These are phyloP conservation scores for Candida awuae DNA, from an alignment of 805 yeast species.

Conservation along the genomic window DNA sequence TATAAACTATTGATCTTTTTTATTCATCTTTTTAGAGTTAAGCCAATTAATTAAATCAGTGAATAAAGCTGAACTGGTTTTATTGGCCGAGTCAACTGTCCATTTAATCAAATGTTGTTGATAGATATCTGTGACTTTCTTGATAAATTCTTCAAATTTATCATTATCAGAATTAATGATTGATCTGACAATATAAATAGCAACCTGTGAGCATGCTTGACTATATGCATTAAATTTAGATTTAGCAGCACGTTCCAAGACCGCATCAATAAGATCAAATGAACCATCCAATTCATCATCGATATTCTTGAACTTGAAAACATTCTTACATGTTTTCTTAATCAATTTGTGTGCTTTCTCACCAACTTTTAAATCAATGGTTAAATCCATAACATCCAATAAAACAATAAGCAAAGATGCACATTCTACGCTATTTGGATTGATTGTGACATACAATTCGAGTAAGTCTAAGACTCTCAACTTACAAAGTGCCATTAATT, in stretches of 20 bases:
- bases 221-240: conserved; percentile 42
- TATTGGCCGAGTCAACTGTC: conserved; percentile 42
- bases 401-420: conserved; percentile 47
- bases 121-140: conserved; percentile 48
- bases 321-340: conserved; percentile 49
- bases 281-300: conserved; percentile 11
- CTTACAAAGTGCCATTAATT: conserved; percentile 72
- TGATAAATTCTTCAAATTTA: conserved; percentile 26
- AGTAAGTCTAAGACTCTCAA: conserved; percentile 69
- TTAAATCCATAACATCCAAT: conserved; percentile 51
- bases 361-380: conserved; percentile 63
- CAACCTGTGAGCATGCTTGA: conserved; percentile 55
- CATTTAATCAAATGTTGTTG: conserved; percentile 48
- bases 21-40: conserved; percentile 36
- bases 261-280: conserved; percentile 27
- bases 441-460: conserved; percentile 48
- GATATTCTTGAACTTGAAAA: conserved; percentile 22
- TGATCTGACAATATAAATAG: conserved; percentile 56
- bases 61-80: conserved; percentile 49
- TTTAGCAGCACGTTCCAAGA: conserved; percentile 38
- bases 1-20: neutral
- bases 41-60: conserved; percentile 79
- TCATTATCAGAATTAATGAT: conserved; percentile 33
- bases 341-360: conserved; percentile 68
- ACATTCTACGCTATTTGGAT: conserved; percentile 34